Evolutionary conservation across 2,329 filamentous ascomycete genomes (phyloP), one percentile per base, ranked within the genome.

Genomic region (Fusarium aywerte): DNA sequence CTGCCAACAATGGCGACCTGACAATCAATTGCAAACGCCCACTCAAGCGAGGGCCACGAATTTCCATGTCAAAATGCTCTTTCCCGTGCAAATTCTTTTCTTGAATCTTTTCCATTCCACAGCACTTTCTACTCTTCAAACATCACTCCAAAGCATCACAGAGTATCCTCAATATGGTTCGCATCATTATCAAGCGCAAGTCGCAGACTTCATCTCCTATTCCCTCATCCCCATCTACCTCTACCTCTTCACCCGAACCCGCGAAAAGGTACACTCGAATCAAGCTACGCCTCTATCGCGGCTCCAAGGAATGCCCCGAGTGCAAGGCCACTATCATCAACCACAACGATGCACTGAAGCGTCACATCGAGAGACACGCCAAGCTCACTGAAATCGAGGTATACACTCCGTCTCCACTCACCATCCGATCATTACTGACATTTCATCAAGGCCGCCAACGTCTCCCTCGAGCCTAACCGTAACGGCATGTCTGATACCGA

Each of bases 371-470:
- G 3, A 40, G 65, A 45, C 65, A 68, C 11, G 33, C 55, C 2
- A 68, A 56, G 15, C 47, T 68, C 3, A 31, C 50, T 4, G 29
- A 51, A 7, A 20, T 68, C 11, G 15, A 58, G 29, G 65, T 66
- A 36, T 0, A 5, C 4, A 1, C 0, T 1, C 6, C 11, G 1
- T 2, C 1, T 12, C 1, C 0, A 1, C 6, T 9, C 4, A 2
- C 4, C 5, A 4, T 7, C 4, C 48, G 49, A 23, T 52, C 13
- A 1, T 5, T 8, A 27, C 12, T 49, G 7, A 49, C 6, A 38
- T 1, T 11, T 6, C 13, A n/a, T 15, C 13, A 6, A 68, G 65
- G 31, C 51, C 8, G 13, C 21, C 7, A 68, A 68, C 16, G 11
- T 33, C 6, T 7, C 49, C 4, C 15, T 48, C 10, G 39, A 57